Conservation (phyloP, 164 flowering plant genomes). For the Kalanchoe fedtschenkoi region DNA sequence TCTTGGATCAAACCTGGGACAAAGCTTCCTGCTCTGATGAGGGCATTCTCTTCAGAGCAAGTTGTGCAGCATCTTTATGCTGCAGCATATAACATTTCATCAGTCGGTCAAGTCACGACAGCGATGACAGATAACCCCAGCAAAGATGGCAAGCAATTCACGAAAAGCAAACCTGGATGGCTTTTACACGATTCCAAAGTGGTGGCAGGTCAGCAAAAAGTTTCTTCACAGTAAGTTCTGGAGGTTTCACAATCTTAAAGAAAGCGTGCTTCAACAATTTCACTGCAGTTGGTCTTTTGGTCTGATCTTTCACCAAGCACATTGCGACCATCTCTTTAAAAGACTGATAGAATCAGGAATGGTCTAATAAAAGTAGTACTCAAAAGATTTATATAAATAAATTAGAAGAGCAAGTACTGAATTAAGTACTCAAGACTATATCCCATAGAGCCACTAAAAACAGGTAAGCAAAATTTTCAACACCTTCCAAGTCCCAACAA, state of each 20-base stretch:
- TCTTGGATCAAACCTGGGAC: slow-evolving; percentile 59
- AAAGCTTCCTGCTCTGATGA: slow-evolving; percentile 95
- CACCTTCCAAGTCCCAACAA: background rate
- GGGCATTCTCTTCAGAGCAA: slow-evolving; percentile 92
- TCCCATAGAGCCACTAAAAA: background rate
- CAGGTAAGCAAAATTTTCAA: no score
- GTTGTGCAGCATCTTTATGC: slow-evolving; percentile 95
- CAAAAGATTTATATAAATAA: background rate
- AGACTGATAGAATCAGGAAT: slow-evolving; percentile 74
- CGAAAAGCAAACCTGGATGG: slow-evolving; percentile 56
- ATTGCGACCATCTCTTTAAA: slow-evolving; percentile 99
- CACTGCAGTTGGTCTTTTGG: slow-evolving; percentile 93
- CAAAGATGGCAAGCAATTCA: background rate
- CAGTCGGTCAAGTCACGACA: slow-evolving; percentile 7
- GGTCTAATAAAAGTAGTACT: slow-evolving; percentile 36
- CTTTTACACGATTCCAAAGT: slow-evolving; percentile 91
- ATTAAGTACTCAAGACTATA: background rate
- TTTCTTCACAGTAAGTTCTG: slow-evolving; percentile 68
- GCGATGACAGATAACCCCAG: slow-evolving; percentile 1
- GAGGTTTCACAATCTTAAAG: slow-evolving; percentile 84
- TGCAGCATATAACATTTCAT: slow-evolving; percentile 21
- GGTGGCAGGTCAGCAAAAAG: slow-evolving; percentile 81
- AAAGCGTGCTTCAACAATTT: slow-evolving; percentile 84
- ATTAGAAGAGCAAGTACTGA: background rate
- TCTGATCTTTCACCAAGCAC: slow-evolving; percentile 99